A percentile compares a stretch with the other conserved stretches of the same genome.
Conservation (phyloP, 225 moss, liverwort and hornwort species). For the Marchantia polymorpha region DNA sequence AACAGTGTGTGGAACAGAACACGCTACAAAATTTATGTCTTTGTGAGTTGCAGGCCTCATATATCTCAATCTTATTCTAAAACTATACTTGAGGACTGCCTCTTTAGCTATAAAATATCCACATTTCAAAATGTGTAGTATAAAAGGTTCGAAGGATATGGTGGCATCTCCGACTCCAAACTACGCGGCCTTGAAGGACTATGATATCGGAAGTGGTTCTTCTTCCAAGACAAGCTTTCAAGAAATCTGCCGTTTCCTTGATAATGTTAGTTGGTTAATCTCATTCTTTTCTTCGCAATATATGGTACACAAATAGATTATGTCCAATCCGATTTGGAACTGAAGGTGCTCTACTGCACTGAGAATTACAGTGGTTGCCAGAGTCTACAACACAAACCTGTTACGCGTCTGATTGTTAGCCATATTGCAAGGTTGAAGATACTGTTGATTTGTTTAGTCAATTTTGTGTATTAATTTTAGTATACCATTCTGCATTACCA, state of each 20-base stretch:
- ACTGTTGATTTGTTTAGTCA: too few relatives aligned
- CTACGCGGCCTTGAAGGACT: neutral
- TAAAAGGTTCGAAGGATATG: neutral
- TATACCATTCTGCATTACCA: too few relatives aligned
- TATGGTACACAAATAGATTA: too few relatives aligned
- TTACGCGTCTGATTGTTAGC: too few relatives aligned
- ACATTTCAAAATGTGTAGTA: neutral
- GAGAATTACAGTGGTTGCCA: too few relatives aligned
- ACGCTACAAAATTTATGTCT: neutral
- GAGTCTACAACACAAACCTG: too few relatives aligned
- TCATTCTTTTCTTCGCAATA: too few relatives aligned
- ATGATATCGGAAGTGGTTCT: constrained; percentile 3
- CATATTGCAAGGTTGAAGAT: too few relatives aligned
- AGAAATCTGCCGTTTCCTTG: constrained; percentile 23
- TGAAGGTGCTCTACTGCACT: too few relatives aligned
- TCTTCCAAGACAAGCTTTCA: constrained; percentile 18
- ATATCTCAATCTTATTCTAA: neutral
- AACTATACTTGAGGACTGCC: neutral
- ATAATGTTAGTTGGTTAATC: constrained; percentile 14
- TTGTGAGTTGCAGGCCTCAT: neutral
- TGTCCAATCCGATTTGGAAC: too few relatives aligned
- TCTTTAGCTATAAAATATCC: neutral
- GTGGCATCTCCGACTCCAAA: neutral
- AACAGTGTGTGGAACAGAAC: neutral
- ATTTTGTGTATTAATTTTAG: too few relatives aligned